These are phyloP conservation scores for Leccinum truebloodii DNA, from an alignment of 768 basidiomycete species.

Conservation along the genomic window DNA sequence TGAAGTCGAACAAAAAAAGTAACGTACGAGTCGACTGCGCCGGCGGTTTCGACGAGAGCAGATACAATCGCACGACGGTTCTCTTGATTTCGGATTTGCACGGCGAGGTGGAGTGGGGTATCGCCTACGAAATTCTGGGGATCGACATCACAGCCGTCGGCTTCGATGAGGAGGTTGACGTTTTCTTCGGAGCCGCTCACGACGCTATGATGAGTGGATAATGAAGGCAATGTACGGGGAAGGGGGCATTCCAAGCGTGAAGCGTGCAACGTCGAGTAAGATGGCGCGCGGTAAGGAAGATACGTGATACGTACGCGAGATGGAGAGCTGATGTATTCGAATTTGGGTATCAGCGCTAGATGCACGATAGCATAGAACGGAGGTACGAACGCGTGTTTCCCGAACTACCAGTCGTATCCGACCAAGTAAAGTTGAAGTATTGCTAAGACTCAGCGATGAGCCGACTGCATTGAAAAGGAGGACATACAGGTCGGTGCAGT, in stretches of 20 bases:
- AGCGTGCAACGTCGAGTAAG: background rate
- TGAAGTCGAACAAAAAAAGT: background rate
- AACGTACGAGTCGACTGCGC: conserved; percentile 27
- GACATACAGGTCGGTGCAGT: conserved; percentile 33
- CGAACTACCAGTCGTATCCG: conserved; percentile 11
- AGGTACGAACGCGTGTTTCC: conserved; percentile 33
- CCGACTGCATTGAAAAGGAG: too few relatives aligned
- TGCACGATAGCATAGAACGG: conserved; percentile 1
- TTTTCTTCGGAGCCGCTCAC: conserved; percentile 17
- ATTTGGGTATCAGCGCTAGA: conserved; percentile 13
- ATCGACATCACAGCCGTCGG: conserved; percentile 32
- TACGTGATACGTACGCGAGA: conserved; percentile 28
- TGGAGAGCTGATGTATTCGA: conserved; percentile 27
- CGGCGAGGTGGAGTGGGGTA: conserved; percentile 32
- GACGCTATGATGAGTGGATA: conserved; percentile 11
- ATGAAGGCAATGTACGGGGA: background rate
- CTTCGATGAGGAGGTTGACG: conserved; percentile 26
- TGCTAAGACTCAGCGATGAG: background rate
- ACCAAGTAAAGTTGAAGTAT: background rate
- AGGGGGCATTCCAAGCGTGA: background rate
- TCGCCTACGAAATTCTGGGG: conserved; percentile 25
- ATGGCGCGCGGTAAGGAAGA: background rate
- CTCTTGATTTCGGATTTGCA: conserved; percentile 16
- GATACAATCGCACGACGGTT: conserved; percentile 24
- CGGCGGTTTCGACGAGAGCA: conserved; percentile 25